phyloP scores from a whole-genome alignment of 23 red algal genomes.

The Agarophyton chilense region DNA sequence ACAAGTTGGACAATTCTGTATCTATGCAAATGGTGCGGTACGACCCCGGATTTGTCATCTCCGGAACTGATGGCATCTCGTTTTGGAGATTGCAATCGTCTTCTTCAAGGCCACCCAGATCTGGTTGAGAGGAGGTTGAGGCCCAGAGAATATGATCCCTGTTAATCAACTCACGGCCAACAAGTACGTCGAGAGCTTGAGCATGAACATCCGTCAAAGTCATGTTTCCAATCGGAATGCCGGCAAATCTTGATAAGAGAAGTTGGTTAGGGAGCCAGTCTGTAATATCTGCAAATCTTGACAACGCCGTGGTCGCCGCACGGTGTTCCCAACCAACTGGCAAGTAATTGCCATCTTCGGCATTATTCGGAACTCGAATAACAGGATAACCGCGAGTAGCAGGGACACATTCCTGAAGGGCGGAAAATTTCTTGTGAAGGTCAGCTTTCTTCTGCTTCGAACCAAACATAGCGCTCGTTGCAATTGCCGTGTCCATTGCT shows the following conservation, averaged over 20 bases:
- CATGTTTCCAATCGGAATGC: conserved; percentile 86
- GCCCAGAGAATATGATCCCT: conserved; percentile 75
- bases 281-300: conserved; percentile 41
- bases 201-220: conserved; percentile 64
- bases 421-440: conserved; percentile 3
- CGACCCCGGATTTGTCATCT: conserved; percentile 61
- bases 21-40: conserved; percentile 84
- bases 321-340: conserved; percentile 75
- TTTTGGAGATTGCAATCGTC: conserved; percentile 70
- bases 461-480: conserved; percentile 25
- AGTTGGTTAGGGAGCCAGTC: conserved; percentile 53
- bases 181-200: conserved; percentile 67
- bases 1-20: conserved; percentile 64
- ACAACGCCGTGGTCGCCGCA: conserved; percentile 41
- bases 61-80: conserved; percentile 55
- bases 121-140: conserved; percentile 33
- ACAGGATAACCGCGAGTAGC: conserved; percentile 45
- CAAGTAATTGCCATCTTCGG: conserved; percentile 69
- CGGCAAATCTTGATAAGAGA: conserved; percentile 54
- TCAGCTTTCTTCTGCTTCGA: background rate
- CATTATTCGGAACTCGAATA: conserved; percentile 50
- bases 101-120: conserved; percentile 69
- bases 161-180: conserved; percentile 67
- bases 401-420: conserved; percentile 61
- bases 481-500: conserved; percentile 34